Evolutionary conservation across 768 basidiomycete genomes (phyloP).

Genomic region (Krasilnikovozyma curviuscula): DNA sequence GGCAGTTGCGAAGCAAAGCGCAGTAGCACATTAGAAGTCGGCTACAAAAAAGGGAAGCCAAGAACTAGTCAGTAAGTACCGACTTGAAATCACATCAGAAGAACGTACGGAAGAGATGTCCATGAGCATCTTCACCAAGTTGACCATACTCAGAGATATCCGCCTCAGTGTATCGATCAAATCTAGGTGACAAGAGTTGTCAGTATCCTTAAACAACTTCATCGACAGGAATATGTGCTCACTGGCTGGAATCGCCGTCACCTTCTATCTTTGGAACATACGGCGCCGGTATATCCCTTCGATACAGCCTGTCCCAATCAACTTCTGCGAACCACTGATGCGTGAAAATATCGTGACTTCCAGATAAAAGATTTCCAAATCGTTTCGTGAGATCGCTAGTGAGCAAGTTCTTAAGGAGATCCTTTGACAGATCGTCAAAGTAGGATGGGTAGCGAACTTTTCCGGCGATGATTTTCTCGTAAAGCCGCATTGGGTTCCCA

Average conservation of each 20-base stretch:
- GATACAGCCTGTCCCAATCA: conserved; percentile 62
- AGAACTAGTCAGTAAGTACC: no score
- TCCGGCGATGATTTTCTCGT: conserved; percentile 28
- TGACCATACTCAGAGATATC: conserved; percentile 30
- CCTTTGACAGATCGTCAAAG: conserved; percentile 26
- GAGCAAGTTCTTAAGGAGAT: conserved; percentile 27
- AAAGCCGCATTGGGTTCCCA: conserved; percentile 29
- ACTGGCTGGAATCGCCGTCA: conserved; percentile 80
- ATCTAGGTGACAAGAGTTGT: conserved; percentile 20
- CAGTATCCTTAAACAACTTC: neutral
- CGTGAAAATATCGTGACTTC: conserved; percentile 26
- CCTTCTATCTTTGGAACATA: conserved; percentile 80
- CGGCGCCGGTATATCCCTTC: conserved; percentile 79
- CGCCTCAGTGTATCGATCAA: conserved; percentile 30
- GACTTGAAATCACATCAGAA: no score
- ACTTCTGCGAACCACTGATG: conserved; percentile 59
- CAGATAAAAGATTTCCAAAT: conserved; percentile 26
- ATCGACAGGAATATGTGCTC: conserved; percentile 12
- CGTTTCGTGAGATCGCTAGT: conserved; percentile 27
- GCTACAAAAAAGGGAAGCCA: no score
- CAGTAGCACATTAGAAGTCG: no score
- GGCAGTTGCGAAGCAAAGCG: no score
- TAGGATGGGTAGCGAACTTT: conserved; percentile 29
- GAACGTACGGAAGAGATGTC: conserved; percentile 56
- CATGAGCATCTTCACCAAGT: conserved; percentile 31